Percentiles rank a stretch among this genome's conserved stretches.
Conservation (phyloP, 768 basidiomycete species). For the Mycena vulgaris region DNA sequence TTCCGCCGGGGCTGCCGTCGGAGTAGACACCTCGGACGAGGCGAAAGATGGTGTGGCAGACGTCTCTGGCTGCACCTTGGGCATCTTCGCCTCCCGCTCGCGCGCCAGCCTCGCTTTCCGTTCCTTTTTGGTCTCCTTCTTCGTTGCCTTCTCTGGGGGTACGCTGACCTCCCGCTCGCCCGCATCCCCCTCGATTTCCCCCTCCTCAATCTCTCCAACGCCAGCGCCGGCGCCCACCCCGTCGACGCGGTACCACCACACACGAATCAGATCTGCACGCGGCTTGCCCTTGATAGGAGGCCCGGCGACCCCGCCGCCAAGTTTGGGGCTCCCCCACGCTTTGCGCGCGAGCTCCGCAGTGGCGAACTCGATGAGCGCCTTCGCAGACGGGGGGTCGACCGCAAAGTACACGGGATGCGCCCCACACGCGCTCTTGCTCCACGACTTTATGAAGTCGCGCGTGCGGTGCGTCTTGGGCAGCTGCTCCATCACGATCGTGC, state of each 20-base stretch:
- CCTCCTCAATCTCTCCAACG: slow-evolving; percentile 65
- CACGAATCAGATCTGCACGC: slow-evolving; percentile 60
- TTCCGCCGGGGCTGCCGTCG: background rate
- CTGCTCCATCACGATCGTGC: slow-evolving; percentile 71
- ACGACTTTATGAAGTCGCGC: slow-evolving; percentile 57
- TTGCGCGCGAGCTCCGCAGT: slow-evolving; percentile 59
- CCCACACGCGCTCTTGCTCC: slow-evolving; percentile 59
- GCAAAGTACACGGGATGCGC: slow-evolving; percentile 57
- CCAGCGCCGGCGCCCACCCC: slow-evolving; percentile 56
- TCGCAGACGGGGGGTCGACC: slow-evolving; percentile 58
- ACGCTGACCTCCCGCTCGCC: slow-evolving; percentile 41
- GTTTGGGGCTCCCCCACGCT: slow-evolving; percentile 66
- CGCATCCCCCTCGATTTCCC: slow-evolving; percentile 62
- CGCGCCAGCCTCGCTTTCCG: slow-evolving; percentile 47
- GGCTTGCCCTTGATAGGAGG: slow-evolving; percentile 60
- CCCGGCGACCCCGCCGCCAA: slow-evolving; percentile 50
- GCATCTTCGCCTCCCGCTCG: slow-evolving; percentile 44
- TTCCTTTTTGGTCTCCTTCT: slow-evolving; percentile 52
- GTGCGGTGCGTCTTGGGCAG: slow-evolving; percentile 66
- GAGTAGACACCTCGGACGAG: background rate
- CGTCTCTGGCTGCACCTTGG: background rate
- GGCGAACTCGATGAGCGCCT: slow-evolving; percentile 68
- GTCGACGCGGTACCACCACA: slow-evolving; percentile 66
- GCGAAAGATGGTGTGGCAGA: background rate
- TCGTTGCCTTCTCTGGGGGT: slow-evolving; percentile 20